Base-by-base conservation (phyloP, 768 basidiomycete genomes). In the Mrakia hoshinonis region DNA sequence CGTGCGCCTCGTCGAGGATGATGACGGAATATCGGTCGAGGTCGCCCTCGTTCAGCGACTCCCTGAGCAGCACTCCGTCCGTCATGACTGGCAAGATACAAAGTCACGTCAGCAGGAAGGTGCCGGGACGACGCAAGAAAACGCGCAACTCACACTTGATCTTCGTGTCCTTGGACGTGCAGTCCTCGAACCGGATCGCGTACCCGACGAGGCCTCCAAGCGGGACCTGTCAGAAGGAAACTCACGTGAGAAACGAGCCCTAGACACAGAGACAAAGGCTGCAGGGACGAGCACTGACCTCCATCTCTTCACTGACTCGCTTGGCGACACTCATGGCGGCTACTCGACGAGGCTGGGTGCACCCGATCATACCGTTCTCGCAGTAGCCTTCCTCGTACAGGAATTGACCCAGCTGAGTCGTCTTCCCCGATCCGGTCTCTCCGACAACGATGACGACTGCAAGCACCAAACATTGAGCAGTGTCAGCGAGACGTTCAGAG, bases 311-410 rank as follows among this genome's bases (percentile, higher is more conserved):
- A 77, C 92, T 93, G 70, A 99, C 96, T 80, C 96, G 93, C 82
- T 99, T 98, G n/a, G 96, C 96, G 9, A 98, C 96, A 12, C 91
- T 94, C 96, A 99, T 98, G 20, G 96, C 96, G 55, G 96, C 96
- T 36, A 99, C 96, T 82, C 96, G 93, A 75, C 96, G 86, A 62
- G 96, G 96, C 78, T 99, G 96, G 0, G 96, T 99, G 77, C 96
- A 99, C 13, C 95, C 95, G 63, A 99, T 87, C 52, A 98, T 84
- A 22, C 95, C 95, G 80, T 87, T 85, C 4, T 85, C 78, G 75
- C 93, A 91, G 79, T 95, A 99, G 0, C 96, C 96, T 74, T 99
- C 96, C 79, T 99, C 96, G 77, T 97, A 91, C 73, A 99, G 79
- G 81, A 92, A 99, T 77, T 99, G 96, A 0, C 91, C 83, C 7